phyloP scores from a whole-genome alignment of 306 rosid genomes.

The Chamaecrista fasciculata region DNA sequence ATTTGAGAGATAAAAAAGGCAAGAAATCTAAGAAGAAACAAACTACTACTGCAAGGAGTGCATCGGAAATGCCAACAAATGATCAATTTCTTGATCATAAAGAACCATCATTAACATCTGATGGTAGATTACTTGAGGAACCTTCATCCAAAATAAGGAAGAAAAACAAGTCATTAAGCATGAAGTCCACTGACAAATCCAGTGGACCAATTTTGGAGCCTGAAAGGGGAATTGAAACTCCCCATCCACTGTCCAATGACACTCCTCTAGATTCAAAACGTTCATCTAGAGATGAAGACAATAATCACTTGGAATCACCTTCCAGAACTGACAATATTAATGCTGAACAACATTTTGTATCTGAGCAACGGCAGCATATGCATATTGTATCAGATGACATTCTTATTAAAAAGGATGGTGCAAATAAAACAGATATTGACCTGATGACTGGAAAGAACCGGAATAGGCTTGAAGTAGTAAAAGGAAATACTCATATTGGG shows the following conservation, averaged over 20 bases:
- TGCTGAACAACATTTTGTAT: slow-evolving; percentile 24
- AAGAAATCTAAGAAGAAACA: slow-evolving; percentile 52
- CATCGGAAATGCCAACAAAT: slow-evolving; percentile 35
- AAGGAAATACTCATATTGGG: slow-evolving; percentile 19
- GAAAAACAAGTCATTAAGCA: slow-evolving; percentile 25
- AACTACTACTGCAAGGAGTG: slow-evolving; percentile 32
- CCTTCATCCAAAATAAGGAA: slow-evolving; percentile 16
- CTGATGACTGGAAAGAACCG: slow-evolving; percentile 20
- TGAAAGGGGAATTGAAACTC: slow-evolving; percentile 14
- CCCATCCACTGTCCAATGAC: slow-evolving; percentile 20
- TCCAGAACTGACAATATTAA: background rate
- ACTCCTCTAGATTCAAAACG: slow-evolving; percentile 3
- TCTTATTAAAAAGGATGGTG: slow-evolving; percentile 18
- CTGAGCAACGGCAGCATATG: slow-evolving; percentile 22
- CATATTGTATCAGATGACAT: slow-evolving; percentile 27
- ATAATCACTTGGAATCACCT: slow-evolving; percentile 15
- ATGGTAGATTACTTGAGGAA: slow-evolving; percentile 10
- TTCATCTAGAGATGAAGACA: slow-evolving; percentile 18
- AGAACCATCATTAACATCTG: slow-evolving; percentile 30
- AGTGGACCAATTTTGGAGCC: slow-evolving; percentile 22
- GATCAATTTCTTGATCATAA: slow-evolving; percentile 29
- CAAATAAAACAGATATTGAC: background rate
- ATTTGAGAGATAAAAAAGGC: slow-evolving; percentile 32
- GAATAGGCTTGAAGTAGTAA: slow-evolving; percentile 4
- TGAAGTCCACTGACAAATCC: slow-evolving; percentile 20